These are phyloP conservation scores for Cyclocybe aegerita DNA, from an alignment of 768 basidiomycete genomes.

Conservation along the genomic window DNA sequence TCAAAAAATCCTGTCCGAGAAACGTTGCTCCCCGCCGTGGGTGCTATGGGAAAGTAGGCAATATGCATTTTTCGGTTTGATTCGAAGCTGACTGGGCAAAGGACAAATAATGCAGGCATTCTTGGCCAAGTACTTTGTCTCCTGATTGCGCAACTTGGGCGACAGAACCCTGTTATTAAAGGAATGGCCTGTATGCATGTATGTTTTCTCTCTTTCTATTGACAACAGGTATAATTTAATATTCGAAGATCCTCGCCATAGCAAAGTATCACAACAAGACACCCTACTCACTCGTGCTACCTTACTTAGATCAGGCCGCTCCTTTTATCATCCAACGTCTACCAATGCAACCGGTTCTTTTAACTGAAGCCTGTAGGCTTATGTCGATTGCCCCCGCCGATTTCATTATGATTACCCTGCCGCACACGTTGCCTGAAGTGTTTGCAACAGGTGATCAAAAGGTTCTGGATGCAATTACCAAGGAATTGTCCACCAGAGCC, in stretches of 20 bases:
- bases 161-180: constrained; percentile 66
- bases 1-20: constrained; percentile 54
- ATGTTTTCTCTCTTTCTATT: constrained; percentile 17
- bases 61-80: neutral
- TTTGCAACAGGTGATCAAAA: constrained; percentile 60
- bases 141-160: constrained; percentile 66
- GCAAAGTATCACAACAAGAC: constrained; percentile 58
- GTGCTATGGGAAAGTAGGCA: constrained; percentile 51
- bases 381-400: constrained; percentile 53
- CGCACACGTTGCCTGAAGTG: constrained; percentile 66
- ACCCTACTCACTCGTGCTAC: constrained; percentile 66
- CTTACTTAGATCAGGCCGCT: constrained; percentile 67
- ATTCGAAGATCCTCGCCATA: constrained; percentile 53
- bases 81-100: constrained; percentile 20
- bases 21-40: constrained; percentile 61
- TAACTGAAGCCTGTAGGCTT: constrained; percentile 70
- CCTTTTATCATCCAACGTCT: constrained; percentile 63
- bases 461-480: constrained; percentile 62
- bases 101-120: constrained; percentile 48
- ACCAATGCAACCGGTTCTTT: constrained; percentile 53
- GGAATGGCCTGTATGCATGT: constrained; percentile 72
- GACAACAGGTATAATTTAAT: neutral
- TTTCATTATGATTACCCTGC: constrained; percentile 65
- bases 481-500: constrained; percentile 39
- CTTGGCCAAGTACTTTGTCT: constrained; percentile 60